Percentiles rank a stretch among this genome's conserved stretches.
Evolutionary conservation across 139 green algal species (phyloP).

Genomic region (Chlorella sp.): DNA sequence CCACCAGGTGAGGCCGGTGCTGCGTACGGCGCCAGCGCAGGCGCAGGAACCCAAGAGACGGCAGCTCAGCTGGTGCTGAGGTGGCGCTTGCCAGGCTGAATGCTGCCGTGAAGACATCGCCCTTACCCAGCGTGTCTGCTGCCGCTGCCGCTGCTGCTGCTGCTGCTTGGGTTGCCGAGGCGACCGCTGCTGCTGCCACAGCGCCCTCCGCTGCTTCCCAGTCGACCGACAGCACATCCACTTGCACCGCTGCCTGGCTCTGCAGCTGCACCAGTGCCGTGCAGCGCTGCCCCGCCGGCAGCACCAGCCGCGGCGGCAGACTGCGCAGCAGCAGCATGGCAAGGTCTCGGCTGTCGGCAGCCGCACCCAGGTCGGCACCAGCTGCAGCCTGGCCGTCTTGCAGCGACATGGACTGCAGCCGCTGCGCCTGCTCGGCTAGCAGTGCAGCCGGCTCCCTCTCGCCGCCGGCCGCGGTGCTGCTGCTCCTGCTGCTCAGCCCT

Average conservation of each 20-base stretch:
- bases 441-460: neutral
- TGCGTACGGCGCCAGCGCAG: conserved; percentile 19
- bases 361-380: neutral
- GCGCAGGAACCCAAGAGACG: conserved; percentile 8
- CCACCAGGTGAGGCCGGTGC: neutral
- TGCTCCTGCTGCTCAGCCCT: neutral
- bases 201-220: neutral
- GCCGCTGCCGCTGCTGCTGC: neutral
- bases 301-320: conserved; percentile 15
- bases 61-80: neutral
- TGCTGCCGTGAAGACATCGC: neutral
- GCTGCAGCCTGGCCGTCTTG: neutral
- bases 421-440: conserved; percentile 7
- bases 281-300: conserved; percentile 35
- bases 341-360: neutral
- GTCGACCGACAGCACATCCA: conserved; percentile 14
- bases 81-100: neutral
- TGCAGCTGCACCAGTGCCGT: conserved; percentile 21
- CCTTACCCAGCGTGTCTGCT: neutral
- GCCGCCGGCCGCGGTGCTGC: neutral
- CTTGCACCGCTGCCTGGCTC: neutral
- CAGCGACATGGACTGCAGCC: conserved; percentile 6
- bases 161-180: neutral
- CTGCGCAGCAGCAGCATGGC: neutral
- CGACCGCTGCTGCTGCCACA: neutral